A percentile compares a stretch with the other conserved stretches of the same genome.
phyloP scores from a whole-genome alignment of 306 rosid species.

The Vicia faba region DNA sequence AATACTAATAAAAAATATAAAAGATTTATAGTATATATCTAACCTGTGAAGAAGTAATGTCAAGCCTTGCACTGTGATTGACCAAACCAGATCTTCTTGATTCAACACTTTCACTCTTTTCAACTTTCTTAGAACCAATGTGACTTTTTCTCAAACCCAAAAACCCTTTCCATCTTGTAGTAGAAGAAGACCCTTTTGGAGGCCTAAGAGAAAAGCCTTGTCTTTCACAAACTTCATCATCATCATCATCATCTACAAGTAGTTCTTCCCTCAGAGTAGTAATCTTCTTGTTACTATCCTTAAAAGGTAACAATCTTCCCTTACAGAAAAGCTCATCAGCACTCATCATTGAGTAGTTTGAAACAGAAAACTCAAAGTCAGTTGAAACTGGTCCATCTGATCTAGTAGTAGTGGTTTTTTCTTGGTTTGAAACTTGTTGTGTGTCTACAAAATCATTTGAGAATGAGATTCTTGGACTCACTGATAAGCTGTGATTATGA shows the following conservation, averaged over 20 bases:
- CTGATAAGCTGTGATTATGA: conserved; percentile 43
- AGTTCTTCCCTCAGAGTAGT: conserved; percentile 89
- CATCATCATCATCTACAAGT: conserved; percentile 38
- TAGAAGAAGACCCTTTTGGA: conserved; percentile 58
- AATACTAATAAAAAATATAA: not conserved
- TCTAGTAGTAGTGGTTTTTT: conserved; percentile 47
- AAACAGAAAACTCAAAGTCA: conserved; percentile 78
- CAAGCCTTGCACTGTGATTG: conserved; percentile 44
- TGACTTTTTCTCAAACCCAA: conserved; percentile 70
- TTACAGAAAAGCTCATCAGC: conserved; percentile 94
- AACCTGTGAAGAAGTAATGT: conserved; percentile 55
- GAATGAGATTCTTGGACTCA: conserved; percentile 91
- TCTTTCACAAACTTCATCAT: conserved; percentile 32
- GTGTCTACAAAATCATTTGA: conserved; percentile 81
- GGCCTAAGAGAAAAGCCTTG: conserved; percentile 51
- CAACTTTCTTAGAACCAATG: conserved; percentile 70
- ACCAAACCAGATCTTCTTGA: conserved; percentile 44
- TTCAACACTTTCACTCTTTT: conserved; percentile 42
- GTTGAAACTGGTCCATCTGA: conserved; percentile 56
- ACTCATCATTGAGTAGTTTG: conserved; percentile 72
- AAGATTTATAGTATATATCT: not conserved
- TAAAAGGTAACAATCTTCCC: conserved; percentile 76
- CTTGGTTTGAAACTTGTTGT: conserved; percentile 54
- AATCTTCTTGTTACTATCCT: conserved; percentile 49
- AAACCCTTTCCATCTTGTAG: conserved; percentile 77